phyloP scores from a whole-genome alignment of 768 basidiomycete species.

The Lactarius psammicola region DNA sequence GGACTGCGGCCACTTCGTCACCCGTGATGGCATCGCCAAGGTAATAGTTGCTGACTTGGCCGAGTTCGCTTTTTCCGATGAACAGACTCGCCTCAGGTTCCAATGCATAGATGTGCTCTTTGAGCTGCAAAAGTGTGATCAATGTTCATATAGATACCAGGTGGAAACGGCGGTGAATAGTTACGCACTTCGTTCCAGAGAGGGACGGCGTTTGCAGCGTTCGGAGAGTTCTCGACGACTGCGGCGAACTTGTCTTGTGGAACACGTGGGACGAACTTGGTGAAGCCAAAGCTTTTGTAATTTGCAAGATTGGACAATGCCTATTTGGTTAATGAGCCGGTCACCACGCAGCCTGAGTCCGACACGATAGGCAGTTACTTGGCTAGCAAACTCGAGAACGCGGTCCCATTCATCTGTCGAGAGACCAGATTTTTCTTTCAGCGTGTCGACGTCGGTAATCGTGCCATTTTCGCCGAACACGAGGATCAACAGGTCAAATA shows the following conservation, averaged over 20 bases:
- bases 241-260: slow-evolving; percentile 57
- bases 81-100: slow-evolving; percentile 64
- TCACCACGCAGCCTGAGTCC: not conserved
- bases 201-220: slow-evolving; percentile 50
- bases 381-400: slow-evolving; percentile 67
- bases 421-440: slow-evolving; percentile 56
- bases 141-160: not conserved
- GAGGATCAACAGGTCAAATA: slow-evolving; percentile 70
- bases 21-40: slow-evolving; percentile 71
- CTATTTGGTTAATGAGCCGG: slow-evolving; percentile 27
- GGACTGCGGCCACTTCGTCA: slow-evolving; percentile 73
- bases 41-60: slow-evolving; percentile 86
- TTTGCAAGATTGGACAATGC: slow-evolving; percentile 66
- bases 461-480: slow-evolving; percentile 61
- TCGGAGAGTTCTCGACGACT: slow-evolving; percentile 60
- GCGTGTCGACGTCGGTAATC: slow-evolving; percentile 52
- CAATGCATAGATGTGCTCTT: slow-evolving; percentile 68
- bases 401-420: slow-evolving; percentile 63
- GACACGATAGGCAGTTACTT: slow-evolving; percentile 46
- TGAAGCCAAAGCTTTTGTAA: slow-evolving; percentile 80
- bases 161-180: not conserved
- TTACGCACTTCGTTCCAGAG: slow-evolving; percentile 62
- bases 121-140: slow-evolving; percentile 46
- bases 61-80: slow-evolving; percentile 76
- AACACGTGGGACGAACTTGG: slow-evolving; percentile 80